Conservation (phyloP, 208 protist genomes). For the Acanthamoeba culbertsoni region DNA sequence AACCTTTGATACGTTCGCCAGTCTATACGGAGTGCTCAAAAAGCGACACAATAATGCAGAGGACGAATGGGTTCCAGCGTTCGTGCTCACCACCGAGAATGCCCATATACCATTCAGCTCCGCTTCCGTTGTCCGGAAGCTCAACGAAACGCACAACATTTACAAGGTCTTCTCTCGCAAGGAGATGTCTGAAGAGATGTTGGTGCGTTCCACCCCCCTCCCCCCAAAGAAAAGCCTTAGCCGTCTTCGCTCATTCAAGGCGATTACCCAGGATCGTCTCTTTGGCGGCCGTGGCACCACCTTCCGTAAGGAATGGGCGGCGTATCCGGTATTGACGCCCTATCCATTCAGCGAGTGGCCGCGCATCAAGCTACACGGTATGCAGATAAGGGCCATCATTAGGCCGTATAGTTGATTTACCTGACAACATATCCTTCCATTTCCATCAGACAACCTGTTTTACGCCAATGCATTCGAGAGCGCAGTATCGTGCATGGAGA, state of each 20-base stretch:
- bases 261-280: neutral
- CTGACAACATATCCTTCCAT: neutral
- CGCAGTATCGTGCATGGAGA: slow-evolving; percentile 12
- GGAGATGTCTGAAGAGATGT: neutral
- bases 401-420: too few relatives aligned
- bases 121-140: neutral
- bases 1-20: too few relatives aligned
- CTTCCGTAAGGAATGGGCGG: neutral
- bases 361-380: neutral
- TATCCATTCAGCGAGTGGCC: neutral
- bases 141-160: neutral
- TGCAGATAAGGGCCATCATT: neutral
- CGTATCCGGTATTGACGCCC: neutral
- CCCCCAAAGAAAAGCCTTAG: too few relatives aligned
- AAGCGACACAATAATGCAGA: neutral
- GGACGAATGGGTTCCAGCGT: neutral
- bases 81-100: neutral
- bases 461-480: slow-evolving; percentile 25
- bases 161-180: slow-evolving; percentile 30
- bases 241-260: too few relatives aligned
- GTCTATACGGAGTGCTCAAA: neutral
- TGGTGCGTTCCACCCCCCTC: neutral
- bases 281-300: neutral
- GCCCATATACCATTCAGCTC: neutral
- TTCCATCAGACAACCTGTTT: neutral